Conservation (phyloP, 371 early-diverging fungal genomes). For the Rhizomucor miehei region DNA sequence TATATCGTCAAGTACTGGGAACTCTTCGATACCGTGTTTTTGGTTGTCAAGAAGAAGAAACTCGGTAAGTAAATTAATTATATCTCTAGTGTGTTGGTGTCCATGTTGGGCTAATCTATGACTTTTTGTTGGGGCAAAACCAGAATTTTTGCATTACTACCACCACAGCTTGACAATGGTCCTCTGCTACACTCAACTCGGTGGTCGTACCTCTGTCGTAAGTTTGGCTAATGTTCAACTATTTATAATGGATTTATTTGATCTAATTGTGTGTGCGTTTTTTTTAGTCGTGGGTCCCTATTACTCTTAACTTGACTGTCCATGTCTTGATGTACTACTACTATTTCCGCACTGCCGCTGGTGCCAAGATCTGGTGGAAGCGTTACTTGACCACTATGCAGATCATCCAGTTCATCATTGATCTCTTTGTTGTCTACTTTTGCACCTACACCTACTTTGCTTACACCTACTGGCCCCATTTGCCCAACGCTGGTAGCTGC, state of each 20-base stretch:
- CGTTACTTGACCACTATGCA: slow-evolving; percentile 87
- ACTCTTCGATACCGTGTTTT: slow-evolving; percentile 41
- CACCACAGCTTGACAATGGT: slow-evolving; percentile 91
- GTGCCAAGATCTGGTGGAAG: slow-evolving; percentile 91
- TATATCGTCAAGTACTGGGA: slow-evolving; percentile 87
- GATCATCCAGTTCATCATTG: slow-evolving; percentile 87
- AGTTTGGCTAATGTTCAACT: slow-evolving; percentile 31
- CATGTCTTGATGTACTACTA: slow-evolving; percentile 93
- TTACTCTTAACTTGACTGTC: slow-evolving; percentile 82
- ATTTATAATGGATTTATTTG: too few species aligned
- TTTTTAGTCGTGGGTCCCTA: slow-evolving; percentile 72
- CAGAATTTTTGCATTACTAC: slow-evolving; percentile 87
- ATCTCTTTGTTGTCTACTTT: slow-evolving; percentile 75
- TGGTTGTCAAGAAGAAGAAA: slow-evolving; percentile 34
- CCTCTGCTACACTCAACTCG: slow-evolving; percentile 81
- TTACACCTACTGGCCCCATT: slow-evolving; percentile 61
- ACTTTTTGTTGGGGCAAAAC: background rate
- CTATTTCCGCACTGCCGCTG: slow-evolving; percentile 85
- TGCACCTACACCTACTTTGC: slow-evolving; percentile 81
- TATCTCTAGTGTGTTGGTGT: background rate
- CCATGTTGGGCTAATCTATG: background rate
- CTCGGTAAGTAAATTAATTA: slow-evolving; percentile 16
- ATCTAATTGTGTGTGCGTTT: slow-evolving; percentile 18
- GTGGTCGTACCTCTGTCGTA: slow-evolving; percentile 81
- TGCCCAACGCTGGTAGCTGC: slow-evolving; percentile 76